phyloP scores from a whole-genome alignment of 2,329 filamentous ascomycete species.

The Xylariaceae sp. region DNA sequence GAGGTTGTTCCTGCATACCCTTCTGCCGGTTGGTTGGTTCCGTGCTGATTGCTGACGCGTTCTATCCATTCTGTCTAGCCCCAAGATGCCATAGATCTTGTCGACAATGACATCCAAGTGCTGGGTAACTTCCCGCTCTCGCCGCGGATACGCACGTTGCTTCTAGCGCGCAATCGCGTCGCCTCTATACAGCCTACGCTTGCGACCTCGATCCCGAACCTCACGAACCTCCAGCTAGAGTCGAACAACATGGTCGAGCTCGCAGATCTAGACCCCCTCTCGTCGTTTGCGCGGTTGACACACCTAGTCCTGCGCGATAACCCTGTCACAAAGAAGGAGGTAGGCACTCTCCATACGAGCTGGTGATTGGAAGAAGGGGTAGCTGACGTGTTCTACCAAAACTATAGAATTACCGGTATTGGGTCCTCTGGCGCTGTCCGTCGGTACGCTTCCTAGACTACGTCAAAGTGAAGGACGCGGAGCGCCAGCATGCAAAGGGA shows the following conservation, averaged over 20 bases:
- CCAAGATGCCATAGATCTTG: constrained; percentile 95
- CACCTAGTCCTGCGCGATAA: constrained; percentile 82
- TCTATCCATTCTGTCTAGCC: constrained; percentile 49
- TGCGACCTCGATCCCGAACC: constrained; percentile 69
- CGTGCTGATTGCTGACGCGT: constrained; percentile 3
- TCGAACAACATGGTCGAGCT: constrained; percentile 79
- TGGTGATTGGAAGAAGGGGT: not conserved
- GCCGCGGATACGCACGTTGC: constrained; percentile 77
- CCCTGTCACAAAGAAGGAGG: constrained; percentile 87
- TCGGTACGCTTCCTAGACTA: constrained; percentile 87
- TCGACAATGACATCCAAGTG: constrained; percentile 91
- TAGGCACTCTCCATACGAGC: constrained; percentile 39
- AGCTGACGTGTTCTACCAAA: not conserved
- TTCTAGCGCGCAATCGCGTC: constrained; percentile 86
- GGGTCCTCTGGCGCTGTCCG: constrained; percentile 82
- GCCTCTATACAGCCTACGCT: constrained; percentile 72
- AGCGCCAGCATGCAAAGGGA: constrained; percentile 69
- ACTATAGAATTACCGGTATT: constrained; percentile 79
- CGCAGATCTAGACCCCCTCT: constrained; percentile 79
- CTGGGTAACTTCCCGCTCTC: constrained; percentile 91
- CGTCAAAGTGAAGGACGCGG: constrained; percentile 80
- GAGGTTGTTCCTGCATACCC: not conserved
- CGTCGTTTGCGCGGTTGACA: constrained; percentile 61
- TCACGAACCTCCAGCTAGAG: constrained; percentile 75
- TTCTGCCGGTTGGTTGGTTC: not conserved